Percentiles rank a stretch among this genome's conserved stretches.
Evolutionary conservation across 2,329 filamentous ascomycete genomes (phyloP).

Genomic region (Fusarium gaditjirri): DNA sequence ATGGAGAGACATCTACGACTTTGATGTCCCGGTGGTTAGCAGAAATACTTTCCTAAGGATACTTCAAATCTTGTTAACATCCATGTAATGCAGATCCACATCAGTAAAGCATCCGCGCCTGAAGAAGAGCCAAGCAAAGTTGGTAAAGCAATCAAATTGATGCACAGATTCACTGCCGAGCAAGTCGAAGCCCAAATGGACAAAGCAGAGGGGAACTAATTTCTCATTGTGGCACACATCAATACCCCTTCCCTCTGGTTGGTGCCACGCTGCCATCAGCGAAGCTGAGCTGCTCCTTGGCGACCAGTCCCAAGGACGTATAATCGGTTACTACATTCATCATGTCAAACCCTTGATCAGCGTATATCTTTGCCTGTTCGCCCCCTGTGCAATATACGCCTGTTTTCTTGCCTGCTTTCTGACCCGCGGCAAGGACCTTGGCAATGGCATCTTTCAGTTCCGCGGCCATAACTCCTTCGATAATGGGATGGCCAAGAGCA

Average conservation of each 20-base stretch:
- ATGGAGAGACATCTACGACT: slow-evolving; percentile 81
- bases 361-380: slow-evolving; percentile 65
- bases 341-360: slow-evolving; percentile 70
- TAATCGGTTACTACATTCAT: slow-evolving; percentile 68
- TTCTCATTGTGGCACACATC: not conserved
- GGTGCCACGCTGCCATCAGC: slow-evolving; percentile 56
- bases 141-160: slow-evolving; percentile 73
- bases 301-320: slow-evolving; percentile 57
- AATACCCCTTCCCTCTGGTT: slow-evolving; percentile 56
- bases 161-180: slow-evolving; percentile 78
- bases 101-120: slow-evolving; percentile 66
- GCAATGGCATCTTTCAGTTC: slow-evolving; percentile 69
- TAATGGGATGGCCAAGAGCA: slow-evolving; percentile 70
- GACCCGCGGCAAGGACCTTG: slow-evolving; percentile 66
- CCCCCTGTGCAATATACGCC: slow-evolving; percentile 68
- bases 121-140: slow-evolving; percentile 65
- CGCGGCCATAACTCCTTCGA: slow-evolving; percentile 67
- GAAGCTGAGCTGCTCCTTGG: slow-evolving; percentile 59
- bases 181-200: slow-evolving; percentile 78
- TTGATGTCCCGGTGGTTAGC: slow-evolving; percentile 82
- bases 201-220: slow-evolving; percentile 55
- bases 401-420: slow-evolving; percentile 72
- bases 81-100: slow-evolving; percentile 62
- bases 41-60: not conserved
- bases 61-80: not conserved